Percentiles rank a stretch among this genome's conserved stretches.
Evolutionary conservation across 2,329 filamentous ascomycete species (phyloP).

Genomic region (Fusarium sp.): DNA sequence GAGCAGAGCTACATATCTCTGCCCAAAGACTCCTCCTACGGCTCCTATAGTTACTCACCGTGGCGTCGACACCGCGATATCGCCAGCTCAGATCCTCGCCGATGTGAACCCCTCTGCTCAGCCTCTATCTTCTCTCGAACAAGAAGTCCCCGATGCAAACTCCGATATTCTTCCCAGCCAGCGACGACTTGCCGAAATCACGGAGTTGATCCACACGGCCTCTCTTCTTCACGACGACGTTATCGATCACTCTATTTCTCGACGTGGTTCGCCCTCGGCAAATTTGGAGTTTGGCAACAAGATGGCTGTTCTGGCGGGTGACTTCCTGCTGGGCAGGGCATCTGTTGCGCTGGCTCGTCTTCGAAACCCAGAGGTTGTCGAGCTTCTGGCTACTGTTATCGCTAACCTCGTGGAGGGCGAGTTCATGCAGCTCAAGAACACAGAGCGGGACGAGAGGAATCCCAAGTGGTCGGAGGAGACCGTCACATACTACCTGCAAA

Average conservation of each 20-base stretch:
- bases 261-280: conserved; percentile 85
- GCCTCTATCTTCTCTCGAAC: conserved; percentile 52
- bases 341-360: conserved; percentile 92
- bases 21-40: conserved; percentile 64
- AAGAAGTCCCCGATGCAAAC: conserved; percentile 52
- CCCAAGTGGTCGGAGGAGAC: conserved; percentile 89
- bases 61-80: conserved; percentile 64
- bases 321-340: conserved; percentile 91
- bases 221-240: conserved; percentile 98
- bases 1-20: conserved; percentile 88
- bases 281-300: conserved; percentile 98
- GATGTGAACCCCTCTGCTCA: conserved; percentile 80
- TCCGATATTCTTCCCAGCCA: conserved; percentile 90
- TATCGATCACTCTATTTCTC: conserved; percentile 88
- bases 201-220: conserved; percentile 95
- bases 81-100: conserved; percentile 68
- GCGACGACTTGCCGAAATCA: conserved; percentile 91
- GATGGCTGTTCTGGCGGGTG: conserved; percentile 97
- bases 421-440: conserved; percentile 99
- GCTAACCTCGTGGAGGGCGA: conserved; percentile 98
- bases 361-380: conserved; percentile 91
- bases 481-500: conserved; percentile 92
- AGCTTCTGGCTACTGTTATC: conserved; percentile 94
- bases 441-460: conserved; percentile 83
- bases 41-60: conserved; percentile 53